These are phyloP conservation scores for Yamadazyma akitaensis DNA, from an alignment of 805 yeast species.

Conservation along the genomic window DNA sequence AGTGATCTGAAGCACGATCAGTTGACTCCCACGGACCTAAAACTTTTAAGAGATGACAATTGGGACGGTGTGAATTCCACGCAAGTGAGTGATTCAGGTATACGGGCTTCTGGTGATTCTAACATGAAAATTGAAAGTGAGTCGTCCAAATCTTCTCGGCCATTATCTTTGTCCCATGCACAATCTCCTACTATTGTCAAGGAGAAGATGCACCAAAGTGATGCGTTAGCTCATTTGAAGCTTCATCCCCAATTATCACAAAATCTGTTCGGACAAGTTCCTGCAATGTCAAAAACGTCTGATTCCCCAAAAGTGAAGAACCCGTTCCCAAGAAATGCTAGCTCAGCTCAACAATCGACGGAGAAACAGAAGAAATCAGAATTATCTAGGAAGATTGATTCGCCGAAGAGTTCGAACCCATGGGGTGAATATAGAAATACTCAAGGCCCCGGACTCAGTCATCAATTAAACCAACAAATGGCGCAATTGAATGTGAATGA, in stretches of 20 bases:
- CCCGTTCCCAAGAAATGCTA: conserved; percentile 2
- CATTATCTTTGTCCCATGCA: not conserved
- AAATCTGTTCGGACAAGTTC: not conserved
- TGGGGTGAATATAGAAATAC: conserved; percentile 29
- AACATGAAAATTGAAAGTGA: not conserved
- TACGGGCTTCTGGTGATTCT: not conserved
- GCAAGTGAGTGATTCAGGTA: not conserved
- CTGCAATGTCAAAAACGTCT: not conserved
- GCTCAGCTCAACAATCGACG: not conserved
- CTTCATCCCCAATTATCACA: not conserved
- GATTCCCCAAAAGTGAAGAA: not conserved
- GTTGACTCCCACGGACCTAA: conserved; percentile 6
- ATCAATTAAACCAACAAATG: not conserved
- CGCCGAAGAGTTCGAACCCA: conserved; percentile 22
- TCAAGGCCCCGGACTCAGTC: not conserved
- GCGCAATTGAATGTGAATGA: not conserved
- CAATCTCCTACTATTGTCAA: not conserved
- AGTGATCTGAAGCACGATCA: not conserved
- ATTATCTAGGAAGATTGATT: not conserved
- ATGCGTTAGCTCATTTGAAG: not conserved
- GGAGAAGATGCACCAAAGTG: not conserved
- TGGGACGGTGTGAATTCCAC: not conserved
- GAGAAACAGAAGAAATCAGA: conserved; percentile 3
- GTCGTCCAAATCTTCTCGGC: not conserved
- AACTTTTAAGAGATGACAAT: conserved; percentile 3